Evolutionary conservation across 345 rosid genomes (phyloP).

Genomic region (Geranium brycei): DNA sequence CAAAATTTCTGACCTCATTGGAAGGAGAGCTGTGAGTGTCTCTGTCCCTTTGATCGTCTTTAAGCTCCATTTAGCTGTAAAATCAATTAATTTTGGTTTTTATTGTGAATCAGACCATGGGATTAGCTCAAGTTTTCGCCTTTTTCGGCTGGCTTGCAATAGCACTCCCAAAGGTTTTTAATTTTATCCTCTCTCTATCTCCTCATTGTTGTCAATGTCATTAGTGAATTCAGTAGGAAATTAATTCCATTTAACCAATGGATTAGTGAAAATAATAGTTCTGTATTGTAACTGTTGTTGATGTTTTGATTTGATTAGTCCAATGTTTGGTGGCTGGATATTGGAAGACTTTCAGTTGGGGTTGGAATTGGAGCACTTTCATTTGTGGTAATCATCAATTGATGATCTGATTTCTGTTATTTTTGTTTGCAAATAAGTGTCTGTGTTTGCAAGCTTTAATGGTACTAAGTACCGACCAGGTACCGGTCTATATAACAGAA

Average conservation of each 20-base stretch:
- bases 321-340: not conserved
- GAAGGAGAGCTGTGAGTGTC: not conserved
- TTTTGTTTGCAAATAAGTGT: not conserved
- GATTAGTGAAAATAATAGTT: too few species aligned
- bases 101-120: too few species aligned
- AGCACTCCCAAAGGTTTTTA: too few species aligned
- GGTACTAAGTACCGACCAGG: conserved; percentile 6
- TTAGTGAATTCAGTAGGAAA: not conserved
- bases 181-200: too few species aligned
- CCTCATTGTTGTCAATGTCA: not conserved
- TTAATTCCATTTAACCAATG: too few species aligned
- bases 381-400: not conserved
- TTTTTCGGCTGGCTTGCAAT: too few species aligned
- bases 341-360: not conserved
- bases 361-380: not conserved
- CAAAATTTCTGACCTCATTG: conserved; percentile 3
- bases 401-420: not conserved
- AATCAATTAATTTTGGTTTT: too few species aligned
- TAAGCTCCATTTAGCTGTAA: too few species aligned
- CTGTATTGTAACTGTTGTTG: not conserved
- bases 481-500: conserved; percentile 39
- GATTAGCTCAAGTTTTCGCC: too few species aligned
- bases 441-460: not conserved
- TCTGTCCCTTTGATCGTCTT: too few species aligned
- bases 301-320: not conserved